Conservation (phyloP, 768 basidiomycete species). For the Clavulina sp. region DNA sequence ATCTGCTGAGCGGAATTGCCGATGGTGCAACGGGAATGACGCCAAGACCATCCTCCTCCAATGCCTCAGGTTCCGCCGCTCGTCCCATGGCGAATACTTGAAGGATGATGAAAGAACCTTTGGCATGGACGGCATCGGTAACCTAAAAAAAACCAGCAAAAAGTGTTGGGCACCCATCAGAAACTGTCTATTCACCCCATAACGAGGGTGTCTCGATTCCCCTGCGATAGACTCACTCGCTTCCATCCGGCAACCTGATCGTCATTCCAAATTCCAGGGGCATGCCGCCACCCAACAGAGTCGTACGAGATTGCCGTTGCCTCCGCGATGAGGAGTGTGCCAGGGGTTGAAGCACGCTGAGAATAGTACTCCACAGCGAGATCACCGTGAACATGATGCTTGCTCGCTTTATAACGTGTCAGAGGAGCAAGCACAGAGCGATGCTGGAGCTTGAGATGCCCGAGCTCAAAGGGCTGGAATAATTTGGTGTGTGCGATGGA, state of each 20-base stretch:
- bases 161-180: too few relatives aligned
- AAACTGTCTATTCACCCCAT: too few relatives aligned
- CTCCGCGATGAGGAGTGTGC: slow-evolving; percentile 18
- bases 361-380: slow-evolving; percentile 6
- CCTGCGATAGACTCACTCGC: too few relatives aligned
- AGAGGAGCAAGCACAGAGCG: slow-evolving; percentile 37
- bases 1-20: too few relatives aligned
- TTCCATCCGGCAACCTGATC: slow-evolving; percentile 22
- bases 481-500: slow-evolving; percentile 5
- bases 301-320: slow-evolving; percentile 17
- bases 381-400: slow-evolving; percentile 10
- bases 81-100: slow-evolving; percentile 14
- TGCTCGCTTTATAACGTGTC: slow-evolving; percentile 29
- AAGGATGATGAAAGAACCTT: neutral
- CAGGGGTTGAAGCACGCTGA: slow-evolving; percentile 8
- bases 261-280: slow-evolving; percentile 18
- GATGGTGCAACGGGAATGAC: slow-evolving; percentile 10
- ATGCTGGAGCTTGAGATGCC: slow-evolving; percentile 22
- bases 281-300: slow-evolving; percentile 8
- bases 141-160: too few relatives aligned
- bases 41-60: too few relatives aligned
- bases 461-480: slow-evolving; percentile 21
- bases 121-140: neutral
- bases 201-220: too few relatives aligned
- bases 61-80: neutral